Evolutionary conservation across 805 yeast species (phyloP), one percentile per base, ranked within the genome.

Genomic region (Vanderwaltozyma polyspora): DNA sequence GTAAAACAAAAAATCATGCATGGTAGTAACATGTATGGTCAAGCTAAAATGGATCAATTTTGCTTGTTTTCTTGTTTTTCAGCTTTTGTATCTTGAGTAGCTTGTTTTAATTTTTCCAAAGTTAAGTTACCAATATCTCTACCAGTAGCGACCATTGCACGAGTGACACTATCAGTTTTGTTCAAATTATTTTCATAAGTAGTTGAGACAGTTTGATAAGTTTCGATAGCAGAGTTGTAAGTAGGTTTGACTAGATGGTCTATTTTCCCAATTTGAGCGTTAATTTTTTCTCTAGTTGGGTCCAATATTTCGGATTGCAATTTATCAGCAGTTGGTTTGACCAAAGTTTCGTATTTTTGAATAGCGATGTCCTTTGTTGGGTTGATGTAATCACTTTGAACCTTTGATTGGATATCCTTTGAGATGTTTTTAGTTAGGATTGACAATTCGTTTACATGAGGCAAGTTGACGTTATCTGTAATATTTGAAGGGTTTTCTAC

Each of bases 101-200:
- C 17, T 19, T 28, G 31, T 19, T 48, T 53, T 14, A 55, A 30
- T 34, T 49, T 53, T 28, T 49, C 53, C 2, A 53, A 28, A 4
- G 59, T 53, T 31, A 42, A 22, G 19, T 41, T 42, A 36, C 55
- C 55, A 16, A 55, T 34, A 18, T 55, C 59, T 15, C 45, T 36
- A 18, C 60, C 58, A 5, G 60, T 55, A 23, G 48, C 40, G 12
- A 52, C 45, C 15, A 55, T 38, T 3, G 60, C 60, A 15, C 45
- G 45, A 17, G 60, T 58, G 12, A 55, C 46, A 24, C 50, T 48
- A 26, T 50, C 54, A 18, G 47, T 36, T 33, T 49, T 48, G 32
- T 29, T 42, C 27, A 51, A 34, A 17, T 51, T 51, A 27, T 38
- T 37, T 33, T 52, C 57, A 36, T 53, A 53, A 22, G 46, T 41